Base-by-base conservation (phyloP, 352 stramenopile species). In the Globisporangium cylindrosporum region DNA sequence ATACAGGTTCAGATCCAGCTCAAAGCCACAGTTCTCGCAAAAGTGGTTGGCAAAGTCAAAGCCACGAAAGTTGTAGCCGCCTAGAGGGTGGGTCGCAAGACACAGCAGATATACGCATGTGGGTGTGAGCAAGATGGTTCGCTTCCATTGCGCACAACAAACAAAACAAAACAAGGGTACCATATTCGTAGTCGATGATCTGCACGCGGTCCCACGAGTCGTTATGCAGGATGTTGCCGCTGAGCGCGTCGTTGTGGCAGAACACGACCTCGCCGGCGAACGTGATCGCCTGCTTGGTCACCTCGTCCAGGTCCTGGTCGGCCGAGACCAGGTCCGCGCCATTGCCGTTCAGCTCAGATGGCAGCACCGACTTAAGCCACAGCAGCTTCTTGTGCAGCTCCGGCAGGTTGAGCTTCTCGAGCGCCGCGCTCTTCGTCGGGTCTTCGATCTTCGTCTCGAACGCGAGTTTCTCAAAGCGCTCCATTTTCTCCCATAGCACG, bases 1-100 rank as follows among this genome's bases (percentile, higher is more conserved):
- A 73, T 97, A 98, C 59, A 86, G 62, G 27, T 76, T 82, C 54
- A 97, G 75, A 66, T 98, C 88, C 67, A 97, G 83, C 32, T 98
- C 92, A 62, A 98, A 98, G 64, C 94, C 94, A 63, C 90, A 97
- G 78, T 97, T 91, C 79, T 98, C 91, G 68, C 88, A 97, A 71
- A 98, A 98, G 68, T 98, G 93, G 75, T 98, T 98, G 60, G 89
- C 94, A 73, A 98, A 94, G 80, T 98, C 94, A 69, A 97, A 98
- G 20, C 75, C 94, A 14, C 92, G 91, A 70, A 88, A 97, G 78
- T 98, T 98, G 81, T 93, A 97, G 51, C 86, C 90, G 54, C 89
- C 92, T 71, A 43, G 18, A 29, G 27, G 27, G 27, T 32, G 41
- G 12, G 46, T 1, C 14, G 25, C 14, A 57, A 4, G 22, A 43